Conservation (phyloP, 306 rosid species). For the Canavalia ensiformis region DNA sequence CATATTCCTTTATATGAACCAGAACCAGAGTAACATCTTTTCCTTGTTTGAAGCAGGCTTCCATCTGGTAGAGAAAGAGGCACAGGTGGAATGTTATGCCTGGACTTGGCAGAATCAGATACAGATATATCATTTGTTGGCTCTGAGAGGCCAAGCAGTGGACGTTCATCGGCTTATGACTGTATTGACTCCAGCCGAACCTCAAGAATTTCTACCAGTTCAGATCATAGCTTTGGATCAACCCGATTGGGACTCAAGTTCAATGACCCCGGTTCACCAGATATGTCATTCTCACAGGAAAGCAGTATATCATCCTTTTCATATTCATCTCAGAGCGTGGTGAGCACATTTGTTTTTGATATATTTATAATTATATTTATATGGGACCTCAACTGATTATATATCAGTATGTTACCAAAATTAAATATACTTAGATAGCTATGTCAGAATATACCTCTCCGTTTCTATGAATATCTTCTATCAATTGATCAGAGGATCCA, state of each 20-base stretch:
- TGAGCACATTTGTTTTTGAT: slow-evolving; percentile 39
- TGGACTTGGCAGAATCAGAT: slow-evolving; percentile 72
- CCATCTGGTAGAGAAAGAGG: slow-evolving; percentile 54
- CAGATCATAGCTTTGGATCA: slow-evolving; percentile 77
- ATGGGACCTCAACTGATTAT: neutral
- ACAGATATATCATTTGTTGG: slow-evolving; percentile 85
- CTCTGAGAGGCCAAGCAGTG: slow-evolving; percentile 86
- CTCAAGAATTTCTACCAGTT: slow-evolving; percentile 70
- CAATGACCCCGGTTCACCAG: slow-evolving; percentile 53
- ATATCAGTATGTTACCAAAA: neutral
- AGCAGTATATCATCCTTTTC: slow-evolving; percentile 67
- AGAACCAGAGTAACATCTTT: neutral
- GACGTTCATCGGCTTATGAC: slow-evolving; percentile 63
- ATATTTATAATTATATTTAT: neutral
- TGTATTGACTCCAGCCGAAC: slow-evolving; percentile 62
- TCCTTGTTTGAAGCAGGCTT: slow-evolving; percentile 57
- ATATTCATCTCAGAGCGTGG: slow-evolving; percentile 78
- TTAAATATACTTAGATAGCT: neutral
- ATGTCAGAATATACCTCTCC: neutral
- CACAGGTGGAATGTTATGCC: slow-evolving; percentile 52
- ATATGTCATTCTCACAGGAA: slow-evolving; percentile 65
- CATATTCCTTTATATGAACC: neutral
- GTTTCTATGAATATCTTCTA: neutral
- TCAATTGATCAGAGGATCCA: neutral
- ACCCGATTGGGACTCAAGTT: slow-evolving; percentile 40